Evolutionary conservation across 768 basidiomycete species (phyloP).

Genomic region (Strobilomyces dryophilus): DNA sequence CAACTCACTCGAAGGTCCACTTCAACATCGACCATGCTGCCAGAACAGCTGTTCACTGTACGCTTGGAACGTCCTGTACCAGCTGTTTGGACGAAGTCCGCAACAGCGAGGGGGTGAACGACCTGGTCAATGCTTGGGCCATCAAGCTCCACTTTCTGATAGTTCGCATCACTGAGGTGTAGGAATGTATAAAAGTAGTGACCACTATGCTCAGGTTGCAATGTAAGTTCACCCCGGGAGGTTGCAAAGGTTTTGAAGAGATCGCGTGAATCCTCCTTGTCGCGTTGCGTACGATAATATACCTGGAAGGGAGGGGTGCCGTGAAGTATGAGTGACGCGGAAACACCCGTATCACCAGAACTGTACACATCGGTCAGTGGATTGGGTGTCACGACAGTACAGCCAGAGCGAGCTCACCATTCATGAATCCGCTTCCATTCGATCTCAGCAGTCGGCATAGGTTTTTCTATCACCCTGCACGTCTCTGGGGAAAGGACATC

Average conservation of each 20-base stretch:
- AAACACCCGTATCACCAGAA: conserved; percentile 89
- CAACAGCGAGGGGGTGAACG: conserved; percentile 84
- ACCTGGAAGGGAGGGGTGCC: conserved; percentile 89
- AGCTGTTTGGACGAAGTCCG: conserved; percentile 53
- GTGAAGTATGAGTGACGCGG: conserved; percentile 78
- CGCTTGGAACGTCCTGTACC: conserved; percentile 45
- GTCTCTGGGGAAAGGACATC: conserved; percentile 80
- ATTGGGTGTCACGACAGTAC: conserved; percentile 3
- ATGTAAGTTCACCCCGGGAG: conserved; percentile 75
- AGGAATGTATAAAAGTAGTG: conserved; percentile 83
- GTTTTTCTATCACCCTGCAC: conserved; percentile 72
- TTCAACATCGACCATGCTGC: conserved; percentile 67
- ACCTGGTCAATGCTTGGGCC: conserved; percentile 81
- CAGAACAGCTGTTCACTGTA: conserved; percentile 74
- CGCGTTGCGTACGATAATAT: conserved; percentile 69
- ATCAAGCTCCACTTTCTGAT: conserved; percentile 68
- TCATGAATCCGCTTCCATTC: conserved; percentile 88
- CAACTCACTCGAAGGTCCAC: conserved; percentile 71
- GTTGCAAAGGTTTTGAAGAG: conserved; percentile 54
- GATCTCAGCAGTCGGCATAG: conserved; percentile 78
- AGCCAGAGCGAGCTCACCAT: conserved; percentile 48
- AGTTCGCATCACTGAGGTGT: conserved; percentile 79
- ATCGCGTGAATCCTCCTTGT: conserved; percentile 61
- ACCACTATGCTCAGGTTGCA: conserved; percentile 87
- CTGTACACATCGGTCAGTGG: conserved; percentile 33